Evolutionary conservation across 306 rosid genomes (phyloP).

Genomic region (Corylus americana): DNA sequence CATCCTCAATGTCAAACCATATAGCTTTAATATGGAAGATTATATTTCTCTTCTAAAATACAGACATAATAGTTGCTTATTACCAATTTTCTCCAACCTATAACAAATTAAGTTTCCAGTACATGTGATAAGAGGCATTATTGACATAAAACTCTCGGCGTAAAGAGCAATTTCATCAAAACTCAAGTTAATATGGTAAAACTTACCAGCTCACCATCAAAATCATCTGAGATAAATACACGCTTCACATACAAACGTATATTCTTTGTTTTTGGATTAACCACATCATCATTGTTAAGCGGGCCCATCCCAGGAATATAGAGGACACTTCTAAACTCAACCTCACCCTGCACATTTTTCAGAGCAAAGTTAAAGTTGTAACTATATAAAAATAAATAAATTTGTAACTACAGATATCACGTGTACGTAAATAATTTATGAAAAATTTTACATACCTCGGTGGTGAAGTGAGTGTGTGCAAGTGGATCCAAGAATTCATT

Average conservation of each 20-base stretch:
- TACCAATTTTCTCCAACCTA: neutral
- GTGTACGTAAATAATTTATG: neutral
- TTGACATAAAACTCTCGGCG: conserved; percentile 3
- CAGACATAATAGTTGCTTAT: neutral
- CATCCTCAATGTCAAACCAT: neutral
- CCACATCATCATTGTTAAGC: conserved; percentile 89
- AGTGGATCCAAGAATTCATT: conserved; percentile 91
- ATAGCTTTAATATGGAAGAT: neutral
- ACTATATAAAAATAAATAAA: neutral
- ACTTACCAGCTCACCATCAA: conserved; percentile 99
- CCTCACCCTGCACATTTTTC: conserved; percentile 79
- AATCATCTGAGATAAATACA: conserved; percentile 95
- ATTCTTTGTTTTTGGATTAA: conserved; percentile 91
- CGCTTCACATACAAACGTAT: conserved; percentile 92
- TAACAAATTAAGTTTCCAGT: neutral
- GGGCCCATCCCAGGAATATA: conserved; percentile 98
- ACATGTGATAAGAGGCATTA: neutral
- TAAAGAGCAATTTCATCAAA: neutral
- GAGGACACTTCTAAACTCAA: conserved; percentile 92
- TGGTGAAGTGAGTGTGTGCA: conserved; percentile 85
- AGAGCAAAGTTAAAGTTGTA: conserved; percentile 12
- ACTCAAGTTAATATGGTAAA: conserved; percentile 9
- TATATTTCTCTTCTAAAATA: neutral
- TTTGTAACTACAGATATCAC: neutral
- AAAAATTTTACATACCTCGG: conserved; percentile 61